Conservation (phyloP, 176 grass and related monocot species). For the Aegilops sharonensis region DNA sequence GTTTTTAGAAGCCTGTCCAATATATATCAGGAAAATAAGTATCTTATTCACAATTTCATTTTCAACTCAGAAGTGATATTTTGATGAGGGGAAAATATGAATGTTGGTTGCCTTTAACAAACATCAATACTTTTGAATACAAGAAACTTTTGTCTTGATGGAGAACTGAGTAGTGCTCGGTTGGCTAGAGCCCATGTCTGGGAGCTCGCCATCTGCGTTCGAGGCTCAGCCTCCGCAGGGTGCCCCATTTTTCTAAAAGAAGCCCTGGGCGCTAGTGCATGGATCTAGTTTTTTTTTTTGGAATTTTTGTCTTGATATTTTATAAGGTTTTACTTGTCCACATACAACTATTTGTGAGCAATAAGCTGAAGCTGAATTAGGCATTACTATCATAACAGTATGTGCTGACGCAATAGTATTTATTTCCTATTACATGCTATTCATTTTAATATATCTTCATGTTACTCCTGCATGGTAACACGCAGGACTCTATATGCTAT, state of each 20-base stretch:
- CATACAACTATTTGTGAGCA: neutral
- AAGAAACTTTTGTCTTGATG: neutral
- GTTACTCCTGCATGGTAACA: slow-evolving; percentile 6
- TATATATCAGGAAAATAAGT: slow-evolving; percentile 1
- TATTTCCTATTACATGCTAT: neutral
- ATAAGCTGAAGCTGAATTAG: neutral
- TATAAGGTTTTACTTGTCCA: neutral
- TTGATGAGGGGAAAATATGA: neutral
- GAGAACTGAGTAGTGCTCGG: neutral
- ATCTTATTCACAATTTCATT: neutral
- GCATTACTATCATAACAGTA: neutral
- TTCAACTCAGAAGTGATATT: neutral
- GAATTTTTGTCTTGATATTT: neutral
- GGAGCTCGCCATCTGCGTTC: neutral
- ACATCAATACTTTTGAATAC: neutral
- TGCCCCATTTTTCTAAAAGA: neutral
- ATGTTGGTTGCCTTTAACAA: neutral
- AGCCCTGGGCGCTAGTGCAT: neutral
- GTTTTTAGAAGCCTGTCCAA: neutral
- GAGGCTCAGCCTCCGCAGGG: neutral
- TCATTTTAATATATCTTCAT: neutral
- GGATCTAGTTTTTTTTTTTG: too few species aligned
- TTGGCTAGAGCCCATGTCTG: neutral
- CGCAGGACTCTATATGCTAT: slow-evolving; percentile 64
- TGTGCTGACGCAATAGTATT: neutral